A percentile compares a stretch with the other conserved stretches of the same genome.
These are phyloP conservation scores for Albatrellus ellisii DNA, from an alignment of 768 basidiomycete species.

Conservation along the genomic window DNA sequence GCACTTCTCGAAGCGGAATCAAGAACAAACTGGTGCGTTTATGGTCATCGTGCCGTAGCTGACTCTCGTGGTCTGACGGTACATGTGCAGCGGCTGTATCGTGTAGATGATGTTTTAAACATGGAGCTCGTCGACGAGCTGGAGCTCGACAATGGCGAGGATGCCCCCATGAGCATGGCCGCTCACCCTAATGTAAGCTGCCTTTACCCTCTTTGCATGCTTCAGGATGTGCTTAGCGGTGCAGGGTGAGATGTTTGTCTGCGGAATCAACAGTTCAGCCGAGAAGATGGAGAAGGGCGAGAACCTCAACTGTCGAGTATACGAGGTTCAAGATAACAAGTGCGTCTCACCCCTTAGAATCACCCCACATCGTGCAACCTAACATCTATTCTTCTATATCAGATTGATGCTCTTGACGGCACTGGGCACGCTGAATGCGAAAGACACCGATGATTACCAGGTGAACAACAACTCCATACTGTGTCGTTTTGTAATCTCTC, in stretches of 20 bases:
- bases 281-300: conserved; percentile 47
- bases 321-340: conserved; percentile 40
- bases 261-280: conserved; percentile 76
- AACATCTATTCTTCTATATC: neutral
- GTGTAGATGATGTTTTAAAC: conserved; percentile 36
- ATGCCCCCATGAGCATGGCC: conserved; percentile 95
- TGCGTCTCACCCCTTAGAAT: conserved; percentile 20
- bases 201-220: conserved; percentile 1
- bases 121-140: conserved; percentile 52
- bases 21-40: conserved; percentile 82
- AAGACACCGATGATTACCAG: conserved; percentile 72
- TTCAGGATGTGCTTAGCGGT: conserved; percentile 18
- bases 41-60: neutral
- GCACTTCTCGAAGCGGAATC: conserved; percentile 75
- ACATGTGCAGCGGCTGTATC: conserved; percentile 50
- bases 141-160: conserved; percentile 70
- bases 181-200: conserved; percentile 41
- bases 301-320: conserved; percentile 83
- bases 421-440: conserved; percentile 45
- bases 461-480: conserved; percentile 27
- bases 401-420: conserved; percentile 44
- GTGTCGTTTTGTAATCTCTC: neutral
- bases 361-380: neutral
- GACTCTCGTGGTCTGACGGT: neutral
- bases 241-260: conserved; percentile 39